Base-by-base conservation (phyloP, 345 rosid species). In the Hibiscus trionum region DNA sequence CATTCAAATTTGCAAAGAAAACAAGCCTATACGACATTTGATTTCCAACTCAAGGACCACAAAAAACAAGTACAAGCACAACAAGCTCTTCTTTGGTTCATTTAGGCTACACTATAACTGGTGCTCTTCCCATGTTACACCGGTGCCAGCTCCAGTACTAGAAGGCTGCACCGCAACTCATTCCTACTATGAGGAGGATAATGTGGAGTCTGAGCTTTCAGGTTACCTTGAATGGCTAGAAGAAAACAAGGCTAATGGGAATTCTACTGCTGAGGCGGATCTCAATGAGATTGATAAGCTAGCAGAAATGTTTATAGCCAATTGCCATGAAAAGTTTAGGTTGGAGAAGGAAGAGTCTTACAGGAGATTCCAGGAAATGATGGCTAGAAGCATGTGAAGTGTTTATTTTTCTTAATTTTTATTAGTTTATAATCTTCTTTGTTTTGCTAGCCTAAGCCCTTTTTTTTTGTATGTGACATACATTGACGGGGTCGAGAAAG, bases 341-440 rank as follows among this genome's bases (percentile, higher is more conserved):
- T 76, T 92, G 84, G 99, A 92, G 93, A 95, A 92, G 84, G 90
- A 88, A 72, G 99, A 95, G 81, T 95, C 99, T 1, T 85, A 88
- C 65, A 90, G 99, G 86, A 92, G 92, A 83, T 95, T 84, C 66
- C 96, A 92, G 47, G 94, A 89, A 42, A 89, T 81, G 94, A 79
- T 90, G 68, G 88, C 88, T 2, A 87, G 89, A 85, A 85, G 92
- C 83, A 66, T 84, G 73, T 88, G 86, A 86, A 27, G 16, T 39
- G 15, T 21, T 50, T 44, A 21, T 56, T 49, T 3, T 3, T 49
- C 16, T 49, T 62, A n/a, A 27, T 26, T 55, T 11, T 57, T 62
- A 15, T 57, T 26, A 3, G 14, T 4, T 65, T 9, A 19, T 42
- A 61, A 15, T 29, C 62, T 47, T n/a, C 31, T 11, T 9, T 24